Conservation (phyloP, 2,329 filamentous ascomycete genomes). For the Scedosporium apiospermum region DNA sequence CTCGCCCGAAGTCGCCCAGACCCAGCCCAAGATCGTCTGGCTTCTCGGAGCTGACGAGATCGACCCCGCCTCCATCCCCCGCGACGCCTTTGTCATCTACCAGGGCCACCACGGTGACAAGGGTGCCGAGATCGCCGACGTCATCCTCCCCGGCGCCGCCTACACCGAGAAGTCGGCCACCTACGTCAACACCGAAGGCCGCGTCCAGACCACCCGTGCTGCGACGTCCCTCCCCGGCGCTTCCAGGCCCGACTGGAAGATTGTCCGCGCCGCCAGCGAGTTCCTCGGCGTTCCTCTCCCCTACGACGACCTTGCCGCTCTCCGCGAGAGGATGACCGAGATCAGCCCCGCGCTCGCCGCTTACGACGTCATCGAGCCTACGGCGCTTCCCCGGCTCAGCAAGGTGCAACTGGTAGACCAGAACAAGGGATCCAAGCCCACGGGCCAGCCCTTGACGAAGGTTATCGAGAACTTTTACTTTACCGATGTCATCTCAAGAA, state of each 20-base stretch:
- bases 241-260: slow-evolving; percentile 96
- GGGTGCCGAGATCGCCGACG: slow-evolving; percentile 85
- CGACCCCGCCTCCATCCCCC: slow-evolving; percentile 74
- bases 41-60: slow-evolving; percentile 93
- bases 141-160: slow-evolving; percentile 86
- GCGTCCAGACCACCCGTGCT: slow-evolving; percentile 85
- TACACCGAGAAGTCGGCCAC: slow-evolving; percentile 97
- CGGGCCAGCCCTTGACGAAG: slow-evolving; percentile 66
- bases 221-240: slow-evolving; percentile 85
- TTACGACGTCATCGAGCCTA: slow-evolving; percentile 86
- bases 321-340: slow-evolving; percentile 90
- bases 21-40: slow-evolving; percentile 91
- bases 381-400: slow-evolving; percentile 63
- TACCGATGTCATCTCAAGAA: slow-evolving; percentile 93
- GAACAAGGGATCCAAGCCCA: slow-evolving; percentile 79
- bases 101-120: slow-evolving; percentile 96
- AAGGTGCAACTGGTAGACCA: slow-evolving; percentile 94
- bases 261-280: slow-evolving; percentile 84
- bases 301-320: slow-evolving; percentile 83
- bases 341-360: slow-evolving; percentile 82
- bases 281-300: slow-evolving; percentile 80
- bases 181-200: slow-evolving; percentile 96
- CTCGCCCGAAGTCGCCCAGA: slow-evolving; percentile 70
- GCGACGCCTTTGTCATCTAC: slow-evolving; percentile 94
- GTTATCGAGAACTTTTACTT: slow-evolving; percentile 96